These are phyloP conservation scores for Cyberlindnera misumaiensis DNA, from an alignment of 805 yeast genomes.

Conservation along the genomic window DNA sequence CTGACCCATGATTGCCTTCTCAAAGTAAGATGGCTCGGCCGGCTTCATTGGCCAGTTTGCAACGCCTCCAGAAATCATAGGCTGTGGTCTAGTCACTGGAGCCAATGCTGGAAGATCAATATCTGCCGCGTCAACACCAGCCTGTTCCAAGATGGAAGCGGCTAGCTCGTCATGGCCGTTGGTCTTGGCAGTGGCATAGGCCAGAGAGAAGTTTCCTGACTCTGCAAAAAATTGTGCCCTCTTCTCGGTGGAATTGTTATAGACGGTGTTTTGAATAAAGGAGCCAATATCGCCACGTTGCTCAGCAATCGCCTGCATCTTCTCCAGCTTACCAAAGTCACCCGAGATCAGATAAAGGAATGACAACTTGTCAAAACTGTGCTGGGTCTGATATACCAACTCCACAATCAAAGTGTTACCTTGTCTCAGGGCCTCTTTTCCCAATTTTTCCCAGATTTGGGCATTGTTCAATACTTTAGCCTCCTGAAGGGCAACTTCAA, in stretches of 20 bases:
- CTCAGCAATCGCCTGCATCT: constrained; percentile 87
- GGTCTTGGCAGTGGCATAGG: constrained; percentile 86
- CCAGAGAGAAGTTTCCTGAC: constrained; percentile 80
- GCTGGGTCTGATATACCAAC: constrained; percentile 80
- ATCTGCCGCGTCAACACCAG: constrained; percentile 59
- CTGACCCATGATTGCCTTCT: constrained; percentile 74
- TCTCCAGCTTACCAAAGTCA: constrained; percentile 62
- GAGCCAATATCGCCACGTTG: constrained; percentile 77
- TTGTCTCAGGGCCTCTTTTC: constrained; percentile 80
- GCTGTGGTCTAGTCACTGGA: constrained; percentile 38
- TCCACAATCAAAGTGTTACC: constrained; percentile 86
- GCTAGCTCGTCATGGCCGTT: constrained; percentile 78
- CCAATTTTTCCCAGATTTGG: constrained; percentile 73
- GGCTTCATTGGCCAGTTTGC: constrained; percentile 78
- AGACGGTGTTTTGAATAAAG: constrained; percentile 76
- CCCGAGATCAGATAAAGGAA: constrained; percentile 85
- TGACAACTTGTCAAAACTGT: constrained; percentile 80
- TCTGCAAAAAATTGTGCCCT: constrained; percentile 69
- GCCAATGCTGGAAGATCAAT: constrained; percentile 55
- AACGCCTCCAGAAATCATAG: constrained; percentile 38
- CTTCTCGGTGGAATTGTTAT: constrained; percentile 65
- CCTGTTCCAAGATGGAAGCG: constrained; percentile 57
- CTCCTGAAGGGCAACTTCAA: constrained; percentile 80
- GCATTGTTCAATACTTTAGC: constrained; percentile 69
- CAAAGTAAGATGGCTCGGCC: constrained; percentile 72